phyloP scores from a whole-genome alignment of 2,329 filamentous ascomycete genomes.

The Fusarium devonianum region DNA sequence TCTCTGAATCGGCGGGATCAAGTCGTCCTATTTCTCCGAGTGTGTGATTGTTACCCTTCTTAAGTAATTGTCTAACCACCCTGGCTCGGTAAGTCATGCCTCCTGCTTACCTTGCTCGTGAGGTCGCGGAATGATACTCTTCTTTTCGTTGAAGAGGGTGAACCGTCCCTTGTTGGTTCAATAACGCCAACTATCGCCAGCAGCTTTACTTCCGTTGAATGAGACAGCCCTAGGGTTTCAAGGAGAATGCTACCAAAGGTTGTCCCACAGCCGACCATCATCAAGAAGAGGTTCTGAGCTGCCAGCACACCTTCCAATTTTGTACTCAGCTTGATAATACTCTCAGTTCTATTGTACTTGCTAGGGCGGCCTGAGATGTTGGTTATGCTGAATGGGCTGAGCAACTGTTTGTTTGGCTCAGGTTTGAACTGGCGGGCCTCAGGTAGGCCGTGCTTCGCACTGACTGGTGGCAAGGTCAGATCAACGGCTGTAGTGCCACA shows the following conservation, averaged over 20 bases:
- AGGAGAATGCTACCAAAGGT: no score
- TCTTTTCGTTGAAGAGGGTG: no score
- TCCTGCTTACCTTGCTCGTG: not conserved
- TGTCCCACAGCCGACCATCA: conserved; percentile 4
- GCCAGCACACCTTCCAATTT: not conserved
- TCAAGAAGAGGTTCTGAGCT: not conserved
- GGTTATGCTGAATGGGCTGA: conserved; percentile 8
- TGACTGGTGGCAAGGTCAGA: conserved; percentile 4
- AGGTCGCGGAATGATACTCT: not conserved
- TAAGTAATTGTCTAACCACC: conserved; percentile 21
- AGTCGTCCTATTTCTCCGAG: conserved; percentile 14
- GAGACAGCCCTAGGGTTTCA: no score
- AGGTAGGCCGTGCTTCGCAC: conserved; percentile 16
- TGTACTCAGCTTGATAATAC: conserved; percentile 2
- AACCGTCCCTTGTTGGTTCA: not conserved
- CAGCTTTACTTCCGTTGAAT: not conserved
- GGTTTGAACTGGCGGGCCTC: conserved; percentile 20
- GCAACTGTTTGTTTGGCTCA: not conserved
- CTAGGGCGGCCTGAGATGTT: conserved; percentile 2
- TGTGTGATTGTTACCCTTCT: conserved; percentile 28
- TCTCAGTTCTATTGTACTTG: not conserved
- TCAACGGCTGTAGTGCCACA: not conserved
- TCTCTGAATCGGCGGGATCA: conserved; percentile 24
- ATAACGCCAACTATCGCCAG: conserved; percentile 2
- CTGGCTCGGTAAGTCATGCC: conserved; percentile 20